Evolutionary conservation across 805 yeast species (phyloP).

Genomic region (Kazachstania bromeliacearum): DNA sequence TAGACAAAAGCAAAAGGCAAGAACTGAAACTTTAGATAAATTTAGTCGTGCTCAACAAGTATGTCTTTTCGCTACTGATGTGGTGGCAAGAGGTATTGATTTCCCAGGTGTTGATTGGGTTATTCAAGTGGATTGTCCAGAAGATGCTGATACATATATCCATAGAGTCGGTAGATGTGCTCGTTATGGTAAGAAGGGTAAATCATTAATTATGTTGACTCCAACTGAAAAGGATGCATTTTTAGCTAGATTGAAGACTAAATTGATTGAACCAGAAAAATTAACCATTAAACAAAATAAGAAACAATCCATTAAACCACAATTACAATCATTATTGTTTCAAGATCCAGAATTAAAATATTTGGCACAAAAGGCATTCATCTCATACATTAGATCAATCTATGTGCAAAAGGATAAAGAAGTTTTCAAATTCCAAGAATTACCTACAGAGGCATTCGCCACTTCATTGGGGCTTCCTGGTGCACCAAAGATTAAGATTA

Average conservation of each 20-base stretch:
- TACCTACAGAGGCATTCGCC: conserved; percentile 81
- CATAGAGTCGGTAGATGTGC: conserved; percentile 90
- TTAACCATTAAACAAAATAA: conserved; percentile 68
- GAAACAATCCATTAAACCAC: conserved; percentile 64
- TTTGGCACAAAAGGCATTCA: conserved; percentile 90
- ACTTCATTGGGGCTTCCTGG: conserved; percentile 88
- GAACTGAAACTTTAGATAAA: conserved; percentile 72
- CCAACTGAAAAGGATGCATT: conserved; percentile 79
- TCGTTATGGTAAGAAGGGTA: conserved; percentile 75
- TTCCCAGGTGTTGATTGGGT: conserved; percentile 94
- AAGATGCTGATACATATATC: conserved; percentile 78
- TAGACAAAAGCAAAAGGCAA: conserved; percentile 80
- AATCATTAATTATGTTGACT: conserved; percentile 70
- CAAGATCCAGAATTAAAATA: conserved; percentile 86
- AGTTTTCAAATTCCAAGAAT: conserved; percentile 64
- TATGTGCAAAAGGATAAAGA: conserved; percentile 81
- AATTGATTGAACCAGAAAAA: conserved; percentile 60
- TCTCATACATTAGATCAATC: conserved; percentile 79
- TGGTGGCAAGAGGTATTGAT: conserved; percentile 86
- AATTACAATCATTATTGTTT: conserved; percentile 84
- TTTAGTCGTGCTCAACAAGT: conserved; percentile 71
- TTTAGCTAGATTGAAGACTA: conserved; percentile 48
- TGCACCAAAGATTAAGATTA: conserved; percentile 83
- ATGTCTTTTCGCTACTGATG: conserved; percentile 82
- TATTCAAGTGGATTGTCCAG: conserved; percentile 87